Base-by-base conservation (phyloP, 2,329 filamentous ascomycete genomes). In the Talaromyces pinophilus region DNA sequence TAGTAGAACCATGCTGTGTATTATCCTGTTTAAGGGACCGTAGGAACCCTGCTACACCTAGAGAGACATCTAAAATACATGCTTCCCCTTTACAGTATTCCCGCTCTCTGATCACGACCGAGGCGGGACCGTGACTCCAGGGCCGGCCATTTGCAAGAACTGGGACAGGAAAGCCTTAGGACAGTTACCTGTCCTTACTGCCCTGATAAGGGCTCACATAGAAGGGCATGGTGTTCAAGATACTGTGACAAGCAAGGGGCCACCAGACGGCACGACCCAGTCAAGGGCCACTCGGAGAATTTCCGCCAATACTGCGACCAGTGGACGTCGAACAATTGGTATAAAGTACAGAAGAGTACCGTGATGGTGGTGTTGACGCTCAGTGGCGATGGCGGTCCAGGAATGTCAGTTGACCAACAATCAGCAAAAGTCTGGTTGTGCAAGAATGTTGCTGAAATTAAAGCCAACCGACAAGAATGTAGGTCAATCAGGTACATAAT, bases 191-290 rank as follows among this genome's bases (percentile, higher is more conserved):
- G 69, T 75, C 75, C 75, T 75, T 75, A 74, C 72, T 69, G 73
- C 73, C 73, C 70, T 74, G 75, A 78, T 79, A 77, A 74, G 77
- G 77, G 74, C 73, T 72, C 70, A 69, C 70, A 71, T 50, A 74
- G 72, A 72, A 72, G 71, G 72, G 71, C 70, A 72, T 70, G 73
- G 76, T 74, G 72, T 66, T 71, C 72, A 73, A 72, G 60, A 72
- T 68, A 65, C 64, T 60, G 67, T 62, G 48, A n/a, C 68, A 77
- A 71, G 77, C 77, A 79, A 79, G 77, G 77, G 75, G 72, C 70
- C 64, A 54, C n/a, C 63, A 66, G 69, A 68, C 71, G 70, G 71
- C 74, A 77, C 75, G 74, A 74, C 73, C 76, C 75, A 77, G 74
- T 76, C 68, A 77, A 68, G 69, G 72, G 70, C 71, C 70, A 67